These are phyloP conservation scores for Amorphotheca resinae DNA, from an alignment of 495 filamentous ascomycete species.

Conservation along the genomic window DNA sequence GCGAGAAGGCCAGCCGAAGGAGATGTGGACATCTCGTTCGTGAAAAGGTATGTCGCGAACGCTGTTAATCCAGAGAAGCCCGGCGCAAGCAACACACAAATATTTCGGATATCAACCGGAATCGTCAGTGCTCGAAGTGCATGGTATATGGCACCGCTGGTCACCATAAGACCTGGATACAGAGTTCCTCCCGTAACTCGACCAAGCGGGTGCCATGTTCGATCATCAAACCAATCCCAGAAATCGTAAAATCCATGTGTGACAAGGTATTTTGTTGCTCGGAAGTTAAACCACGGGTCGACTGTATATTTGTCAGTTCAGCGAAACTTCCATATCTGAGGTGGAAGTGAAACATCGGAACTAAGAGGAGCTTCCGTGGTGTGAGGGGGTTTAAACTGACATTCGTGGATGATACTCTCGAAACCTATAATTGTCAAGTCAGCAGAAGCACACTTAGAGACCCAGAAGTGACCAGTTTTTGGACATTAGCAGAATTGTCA, in stretches of 20 bases:
- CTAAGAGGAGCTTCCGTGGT: neutral
- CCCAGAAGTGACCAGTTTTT: neutral
- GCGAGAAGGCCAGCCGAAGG: constrained; percentile 91
- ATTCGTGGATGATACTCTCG: constrained; percentile 99
- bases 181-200: constrained; percentile 97
- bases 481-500: neutral
- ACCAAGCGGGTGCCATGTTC: constrained; percentile 98
- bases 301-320: constrained; percentile 41
- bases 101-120: constrained; percentile 96
- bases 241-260: constrained; percentile 96
- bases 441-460: constrained; percentile 1
- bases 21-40: constrained; percentile 86
- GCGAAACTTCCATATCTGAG: constrained; percentile 1
- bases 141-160: constrained; percentile 94
- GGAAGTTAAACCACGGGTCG: constrained; percentile 99
- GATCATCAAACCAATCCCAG: constrained; percentile 99
- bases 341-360: neutral
- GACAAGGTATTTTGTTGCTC: constrained; percentile 94
- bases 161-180: constrained; percentile 98
- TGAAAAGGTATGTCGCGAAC: constrained; percentile 87
- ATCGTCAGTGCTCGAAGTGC: constrained; percentile 80
- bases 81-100: constrained; percentile 93
- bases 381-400: constrained; percentile 41
- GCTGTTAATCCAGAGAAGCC: constrained; percentile 94
- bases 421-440: constrained; percentile 50